These are phyloP conservation scores for Fomitopsis serialis DNA, from an alignment of 768 basidiomycete genomes.

Conservation along the genomic window DNA sequence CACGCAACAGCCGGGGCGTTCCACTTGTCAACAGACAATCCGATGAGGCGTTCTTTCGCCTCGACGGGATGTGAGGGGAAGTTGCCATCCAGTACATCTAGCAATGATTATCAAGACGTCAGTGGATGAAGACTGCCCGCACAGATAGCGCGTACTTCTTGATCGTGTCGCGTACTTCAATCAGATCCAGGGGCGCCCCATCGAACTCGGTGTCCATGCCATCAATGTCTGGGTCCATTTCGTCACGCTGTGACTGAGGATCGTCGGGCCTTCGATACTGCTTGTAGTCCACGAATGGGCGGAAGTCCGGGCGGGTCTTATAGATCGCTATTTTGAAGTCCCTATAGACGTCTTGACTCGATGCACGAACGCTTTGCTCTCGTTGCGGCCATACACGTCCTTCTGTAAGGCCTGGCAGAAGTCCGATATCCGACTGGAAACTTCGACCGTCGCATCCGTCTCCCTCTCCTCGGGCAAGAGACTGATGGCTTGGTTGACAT, in stretches of 20 bases:
- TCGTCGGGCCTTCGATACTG: not conserved
- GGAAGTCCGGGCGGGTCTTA: slow-evolving; percentile 36
- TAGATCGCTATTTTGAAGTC: slow-evolving; percentile 31
- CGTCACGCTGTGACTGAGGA: not conserved
- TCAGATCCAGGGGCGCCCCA: slow-evolving; percentile 21
- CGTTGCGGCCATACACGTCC: slow-evolving; percentile 26
- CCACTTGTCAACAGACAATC: slow-evolving; percentile 32
- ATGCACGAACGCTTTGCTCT: slow-evolving; percentile 33
- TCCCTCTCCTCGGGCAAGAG: slow-evolving; percentile 35
- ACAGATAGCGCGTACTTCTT: slow-evolving; percentile 23
- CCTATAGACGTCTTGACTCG: slow-evolving; percentile 27
- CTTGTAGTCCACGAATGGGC: slow-evolving; percentile 21
- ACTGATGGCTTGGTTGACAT: slow-evolving; percentile 28
- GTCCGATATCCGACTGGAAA: slow-evolving; percentile 35
- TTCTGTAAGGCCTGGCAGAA: slow-evolving; percentile 39
- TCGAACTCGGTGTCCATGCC: not conserved
- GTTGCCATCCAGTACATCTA: slow-evolving; percentile 39
- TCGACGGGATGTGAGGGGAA: slow-evolving; percentile 36
- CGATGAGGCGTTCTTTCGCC: slow-evolving; percentile 34
- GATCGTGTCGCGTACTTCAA: slow-evolving; percentile 31
- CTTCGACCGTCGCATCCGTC: slow-evolving; percentile 38
- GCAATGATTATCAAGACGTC: not conserved
- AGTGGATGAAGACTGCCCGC: not conserved
- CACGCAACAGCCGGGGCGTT: slow-evolving; percentile 27
- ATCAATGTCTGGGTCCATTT: not conserved